Conservation (phyloP, 805 yeast species). For the Candida mattraensis region DNA sequence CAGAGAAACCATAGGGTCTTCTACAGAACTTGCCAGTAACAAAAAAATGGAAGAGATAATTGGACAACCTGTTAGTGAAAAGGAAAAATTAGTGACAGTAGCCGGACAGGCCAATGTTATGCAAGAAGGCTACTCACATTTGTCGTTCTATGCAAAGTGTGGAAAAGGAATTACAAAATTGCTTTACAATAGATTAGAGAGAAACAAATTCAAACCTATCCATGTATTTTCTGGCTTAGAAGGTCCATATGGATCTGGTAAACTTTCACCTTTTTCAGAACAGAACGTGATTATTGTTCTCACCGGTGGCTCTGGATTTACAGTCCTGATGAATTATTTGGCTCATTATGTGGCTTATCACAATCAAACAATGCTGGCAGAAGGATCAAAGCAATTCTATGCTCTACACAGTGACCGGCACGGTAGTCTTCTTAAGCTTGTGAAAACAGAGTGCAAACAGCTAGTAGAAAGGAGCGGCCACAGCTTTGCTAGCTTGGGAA, state of each 20-base stretch:
- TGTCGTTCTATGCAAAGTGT: neutral
- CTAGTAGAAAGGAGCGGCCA: no score
- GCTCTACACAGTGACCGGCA: no score
- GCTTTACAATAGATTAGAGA: neutral
- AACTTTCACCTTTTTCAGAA: neutral
- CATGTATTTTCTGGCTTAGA: neutral
- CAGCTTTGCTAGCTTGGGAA: no score
- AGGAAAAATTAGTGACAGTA: no score
- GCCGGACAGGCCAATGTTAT: no score
- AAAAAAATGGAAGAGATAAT: no score
- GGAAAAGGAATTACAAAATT: neutral
- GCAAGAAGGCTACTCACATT: neutral
- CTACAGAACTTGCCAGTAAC: no score
- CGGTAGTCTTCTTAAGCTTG: no score
- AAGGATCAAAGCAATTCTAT: neutral
- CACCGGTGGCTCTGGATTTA: neutral
- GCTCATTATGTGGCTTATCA: neutral
- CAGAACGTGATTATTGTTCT: no score
- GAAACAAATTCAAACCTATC: constrained; percentile 1
- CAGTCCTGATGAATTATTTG: neutral
- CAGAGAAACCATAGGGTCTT: no score
- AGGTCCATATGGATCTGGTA: constrained; percentile 1
- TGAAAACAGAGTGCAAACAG: no score
- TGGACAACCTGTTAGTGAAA: no score
- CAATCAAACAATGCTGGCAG: neutral